Evolutionary conservation across 2,329 filamentous ascomycete genomes (phyloP).

Genomic region (Lachnellula arida): DNA sequence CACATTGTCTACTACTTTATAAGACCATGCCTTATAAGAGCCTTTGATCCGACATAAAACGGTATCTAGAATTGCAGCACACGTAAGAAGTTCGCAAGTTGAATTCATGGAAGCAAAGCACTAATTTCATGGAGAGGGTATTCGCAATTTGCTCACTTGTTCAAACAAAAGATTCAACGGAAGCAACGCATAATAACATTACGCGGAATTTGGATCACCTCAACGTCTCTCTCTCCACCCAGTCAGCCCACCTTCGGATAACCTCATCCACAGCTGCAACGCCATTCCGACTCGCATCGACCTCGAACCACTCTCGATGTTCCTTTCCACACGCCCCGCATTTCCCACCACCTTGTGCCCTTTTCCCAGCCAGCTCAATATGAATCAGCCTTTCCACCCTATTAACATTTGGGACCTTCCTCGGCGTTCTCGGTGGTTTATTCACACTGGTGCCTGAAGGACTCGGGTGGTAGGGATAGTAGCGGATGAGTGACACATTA

Average conservation of each 20-base stretch:
- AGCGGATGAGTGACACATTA: conserved; percentile 79
- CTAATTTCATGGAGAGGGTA: too few relatives aligned
- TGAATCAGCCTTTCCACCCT: conserved; percentile 88
- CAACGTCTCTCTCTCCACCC: conserved; percentile 40
- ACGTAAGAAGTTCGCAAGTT: too few relatives aligned
- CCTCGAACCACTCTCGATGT: conserved; percentile 94
- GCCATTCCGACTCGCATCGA: conserved; percentile 67
- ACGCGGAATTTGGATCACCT: conserved; percentile 12
- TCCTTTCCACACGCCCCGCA: conserved; percentile 78
- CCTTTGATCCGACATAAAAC: too few relatives aligned
- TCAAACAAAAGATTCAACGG: too few relatives aligned
- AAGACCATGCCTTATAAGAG: too few relatives aligned
- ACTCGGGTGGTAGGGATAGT: conserved; percentile 70
- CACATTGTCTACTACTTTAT: too few relatives aligned
- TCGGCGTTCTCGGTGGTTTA: conserved; percentile 38
- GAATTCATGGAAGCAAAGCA: too few relatives aligned
- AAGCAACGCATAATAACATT: too few relatives aligned
- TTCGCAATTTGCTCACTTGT: too few relatives aligned
- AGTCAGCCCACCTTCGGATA: conserved; percentile 79
- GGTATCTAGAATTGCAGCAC: too few relatives aligned
- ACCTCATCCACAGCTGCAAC: conserved; percentile 67
- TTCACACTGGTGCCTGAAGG: conserved; percentile 12
- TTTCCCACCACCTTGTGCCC: conserved; percentile 50
- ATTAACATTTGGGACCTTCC: conserved; percentile 79
- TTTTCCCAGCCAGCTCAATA: conserved; percentile 67